A percentile compares a stretch with the other conserved stretches of the same genome.
Conservation (phyloP, 768 basidiomycete species). For the Leccinum aurantiacum region DNA sequence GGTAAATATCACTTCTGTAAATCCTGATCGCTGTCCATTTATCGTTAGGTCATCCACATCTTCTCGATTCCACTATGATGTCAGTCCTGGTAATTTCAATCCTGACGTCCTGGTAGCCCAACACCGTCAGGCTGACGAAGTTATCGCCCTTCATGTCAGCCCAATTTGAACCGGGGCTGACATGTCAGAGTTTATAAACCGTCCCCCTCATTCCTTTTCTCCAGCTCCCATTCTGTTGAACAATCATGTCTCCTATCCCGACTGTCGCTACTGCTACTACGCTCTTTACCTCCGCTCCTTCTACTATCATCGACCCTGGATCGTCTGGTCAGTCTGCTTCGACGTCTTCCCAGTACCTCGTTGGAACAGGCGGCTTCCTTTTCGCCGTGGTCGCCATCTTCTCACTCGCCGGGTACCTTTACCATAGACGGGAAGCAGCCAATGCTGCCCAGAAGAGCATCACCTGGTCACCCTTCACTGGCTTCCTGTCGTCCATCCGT, state of each 20-base stretch:
- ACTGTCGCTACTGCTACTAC: conserved; percentile 10
- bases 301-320: neutral
- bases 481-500: neutral
- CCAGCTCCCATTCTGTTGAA: conserved; percentile 3
- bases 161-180: neutral
- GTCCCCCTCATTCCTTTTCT: neutral
- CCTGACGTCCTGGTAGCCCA: neutral
- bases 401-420: conserved; percentile 11
- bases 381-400: conserved; percentile 14
- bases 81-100: neutral
- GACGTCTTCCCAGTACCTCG: neutral
- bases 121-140: conserved; percentile 11
- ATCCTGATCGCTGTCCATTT: too few relatives aligned
- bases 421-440: neutral
- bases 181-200: conserved; percentile 8
- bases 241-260: conserved; percentile 19
- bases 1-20: too few relatives aligned
- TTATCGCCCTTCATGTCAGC: neutral
- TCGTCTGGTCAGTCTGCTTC: neutral
- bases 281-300: conserved; percentile 2
- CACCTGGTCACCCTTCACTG: neutral
- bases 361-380: conserved; percentile 17
- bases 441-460: neutral
- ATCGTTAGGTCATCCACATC: too few relatives aligned
- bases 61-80: neutral